Conservation (phyloP, 2,329 filamentous ascomycete species). For the Xylaria sp. region DNA sequence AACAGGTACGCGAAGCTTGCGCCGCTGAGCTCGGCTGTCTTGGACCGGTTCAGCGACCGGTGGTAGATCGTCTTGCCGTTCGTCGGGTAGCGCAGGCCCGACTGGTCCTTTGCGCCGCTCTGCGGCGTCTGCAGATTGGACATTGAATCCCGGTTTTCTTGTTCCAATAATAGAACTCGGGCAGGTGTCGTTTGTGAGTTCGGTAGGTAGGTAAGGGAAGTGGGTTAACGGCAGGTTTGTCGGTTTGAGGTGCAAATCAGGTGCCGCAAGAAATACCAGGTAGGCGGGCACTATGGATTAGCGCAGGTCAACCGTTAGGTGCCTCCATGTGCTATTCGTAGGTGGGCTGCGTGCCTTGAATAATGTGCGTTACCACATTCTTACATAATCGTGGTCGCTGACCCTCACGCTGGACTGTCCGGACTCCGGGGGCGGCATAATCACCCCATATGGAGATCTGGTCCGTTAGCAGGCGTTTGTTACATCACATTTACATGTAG, state of each 20-base stretch:
- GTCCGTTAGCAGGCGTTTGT: neutral
- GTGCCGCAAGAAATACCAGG: neutral
- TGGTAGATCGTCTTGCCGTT: conserved; percentile 98
- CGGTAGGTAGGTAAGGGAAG: too few relatives aligned
- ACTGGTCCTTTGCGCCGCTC: conserved; percentile 43
- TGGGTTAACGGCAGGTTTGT: neutral
- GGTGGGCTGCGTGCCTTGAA: too few relatives aligned
- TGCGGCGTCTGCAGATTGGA: conserved; percentile 47
- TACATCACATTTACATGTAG: neutral
- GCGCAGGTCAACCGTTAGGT: too few relatives aligned
- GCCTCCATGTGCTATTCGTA: neutral
- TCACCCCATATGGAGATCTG: too few relatives aligned
- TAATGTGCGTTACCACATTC: neutral
- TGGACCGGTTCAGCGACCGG: conserved; percentile 83
- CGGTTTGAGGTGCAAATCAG: neutral
- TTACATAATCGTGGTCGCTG: neutral
- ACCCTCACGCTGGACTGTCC: too few relatives aligned
- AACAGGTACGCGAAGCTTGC: conserved; percentile 95
- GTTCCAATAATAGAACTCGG: too few relatives aligned
- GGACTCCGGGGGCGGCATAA: too few relatives aligned
- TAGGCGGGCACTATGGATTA: neutral
- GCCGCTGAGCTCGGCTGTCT: conserved; percentile 83
- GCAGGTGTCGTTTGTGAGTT: neutral
- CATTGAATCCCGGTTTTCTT: conserved; percentile 33
- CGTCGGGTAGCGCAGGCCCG: conserved; percentile 78